These are phyloP conservation scores for Phialemonium atrogriseum DNA, from an alignment of 2,329 filamentous ascomycete species.

Conservation along the genomic window DNA sequence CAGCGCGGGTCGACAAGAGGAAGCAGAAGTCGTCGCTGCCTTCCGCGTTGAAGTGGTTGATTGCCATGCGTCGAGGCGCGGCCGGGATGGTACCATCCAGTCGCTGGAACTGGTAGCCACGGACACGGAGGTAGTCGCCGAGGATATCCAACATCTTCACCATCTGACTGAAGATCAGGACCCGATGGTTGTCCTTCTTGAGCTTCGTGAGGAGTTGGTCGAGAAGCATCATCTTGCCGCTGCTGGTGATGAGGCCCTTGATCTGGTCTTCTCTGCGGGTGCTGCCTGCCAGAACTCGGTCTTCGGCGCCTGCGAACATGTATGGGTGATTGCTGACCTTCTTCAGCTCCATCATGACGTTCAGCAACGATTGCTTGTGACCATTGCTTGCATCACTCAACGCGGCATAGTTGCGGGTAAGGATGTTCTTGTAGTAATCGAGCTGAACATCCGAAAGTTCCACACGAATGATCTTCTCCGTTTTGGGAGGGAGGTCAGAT, in stretches of 20 bases:
- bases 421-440: slow-evolving; percentile 98
- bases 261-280: slow-evolving; percentile 80
- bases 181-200: slow-evolving; percentile 87
- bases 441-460: slow-evolving; percentile 93
- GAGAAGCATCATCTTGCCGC: slow-evolving; percentile 98
- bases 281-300: slow-evolving; percentile 75
- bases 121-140: slow-evolving; percentile 83
- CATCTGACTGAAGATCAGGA: slow-evolving; percentile 99
- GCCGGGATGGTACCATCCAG: slow-evolving; percentile 93
- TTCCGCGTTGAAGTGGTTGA: slow-evolving; percentile 97
- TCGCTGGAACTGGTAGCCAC: slow-evolving; percentile 91
- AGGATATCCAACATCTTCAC: slow-evolving; percentile 97
- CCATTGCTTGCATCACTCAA: slow-evolving; percentile 84
- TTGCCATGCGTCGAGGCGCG: slow-evolving; percentile 79
- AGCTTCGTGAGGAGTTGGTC: slow-evolving; percentile 92
- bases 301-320: slow-evolving; percentile 92
- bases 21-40: slow-evolving; percentile 96
- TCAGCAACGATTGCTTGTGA: slow-evolving; percentile 89
- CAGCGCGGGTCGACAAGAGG: slow-evolving; percentile 86
- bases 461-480: slow-evolving; percentile 97
- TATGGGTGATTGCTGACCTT: slow-evolving; percentile 98
- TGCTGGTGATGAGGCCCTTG: slow-evolving; percentile 89
- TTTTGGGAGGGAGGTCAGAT: slow-evolving; percentile 92
- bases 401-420: slow-evolving; percentile 92
- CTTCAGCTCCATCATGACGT: slow-evolving; percentile 99